Evolutionary conservation across 371 early-diverging fungal species (phyloP).

Genomic region (Mucor lusitanicus): DNA sequence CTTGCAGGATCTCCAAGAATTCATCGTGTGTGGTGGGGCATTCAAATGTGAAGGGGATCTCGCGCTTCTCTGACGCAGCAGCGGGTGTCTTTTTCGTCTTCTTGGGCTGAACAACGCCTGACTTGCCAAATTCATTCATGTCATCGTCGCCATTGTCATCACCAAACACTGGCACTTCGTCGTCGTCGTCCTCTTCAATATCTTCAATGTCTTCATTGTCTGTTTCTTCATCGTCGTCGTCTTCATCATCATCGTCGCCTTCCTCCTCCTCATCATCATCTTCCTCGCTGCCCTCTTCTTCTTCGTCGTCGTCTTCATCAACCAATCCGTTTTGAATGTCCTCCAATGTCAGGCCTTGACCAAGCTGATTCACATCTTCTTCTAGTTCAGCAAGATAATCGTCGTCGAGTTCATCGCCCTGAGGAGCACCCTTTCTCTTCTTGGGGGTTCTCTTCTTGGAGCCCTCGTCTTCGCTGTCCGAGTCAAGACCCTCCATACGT

Average conservation of each 20-base stretch:
- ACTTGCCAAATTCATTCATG: conserved; percentile 46
- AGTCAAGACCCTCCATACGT: conserved; percentile 85
- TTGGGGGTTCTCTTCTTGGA: conserved; percentile 41
- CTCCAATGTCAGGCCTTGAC: conserved; percentile 53
- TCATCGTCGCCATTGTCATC: conserved; percentile 53
- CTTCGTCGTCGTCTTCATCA: conserved; percentile 35
- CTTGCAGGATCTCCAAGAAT: conserved; percentile 56
- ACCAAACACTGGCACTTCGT: conserved; percentile 20
- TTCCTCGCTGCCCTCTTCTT: conserved; percentile 37
- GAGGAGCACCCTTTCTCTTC: conserved; percentile 54
- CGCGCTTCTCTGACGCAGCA: conserved; percentile 32
- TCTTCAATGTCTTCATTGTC: conserved; percentile 52
- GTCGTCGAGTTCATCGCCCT: conserved; percentile 86
- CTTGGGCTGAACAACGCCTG: conserved; percentile 42
- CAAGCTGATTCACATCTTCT: conserved; percentile 39
- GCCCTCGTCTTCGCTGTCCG: conserved; percentile 68
- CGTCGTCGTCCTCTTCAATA: conserved; percentile 37
- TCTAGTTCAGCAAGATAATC: conserved; percentile 62
- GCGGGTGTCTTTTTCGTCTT: conserved; percentile 19
- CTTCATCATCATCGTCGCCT: conserved; percentile 49
- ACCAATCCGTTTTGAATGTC: conserved; percentile 48
- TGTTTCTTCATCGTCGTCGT: conserved; percentile 32
- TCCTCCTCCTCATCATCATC: conserved; percentile 48
- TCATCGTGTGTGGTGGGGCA: conserved; percentile 74
- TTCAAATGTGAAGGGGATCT: conserved; percentile 83